Percentiles rank a stretch among this genome's conserved stretches.
Evolutionary conservation across 768 basidiomycete species (phyloP).

Genomic region (Podaxis pistillaris): DNA sequence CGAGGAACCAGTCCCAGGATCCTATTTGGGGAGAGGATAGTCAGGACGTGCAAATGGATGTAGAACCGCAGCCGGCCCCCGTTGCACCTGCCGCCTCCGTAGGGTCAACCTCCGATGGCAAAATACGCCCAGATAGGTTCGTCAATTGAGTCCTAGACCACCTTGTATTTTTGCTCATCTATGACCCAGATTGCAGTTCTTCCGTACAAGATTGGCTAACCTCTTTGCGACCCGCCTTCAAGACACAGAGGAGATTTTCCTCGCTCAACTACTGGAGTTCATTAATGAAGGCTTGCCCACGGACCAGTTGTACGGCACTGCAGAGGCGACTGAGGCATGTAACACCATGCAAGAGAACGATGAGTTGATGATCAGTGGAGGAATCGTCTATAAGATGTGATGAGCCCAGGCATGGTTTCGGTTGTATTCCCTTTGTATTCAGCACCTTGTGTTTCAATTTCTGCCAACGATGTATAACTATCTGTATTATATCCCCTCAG

Average conservation of each 20-base stretch:
- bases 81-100: slow-evolving; percentile 28
- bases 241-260: slow-evolving; percentile 74
- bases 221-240: slow-evolving; percentile 66
- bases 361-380: slow-evolving; percentile 87
- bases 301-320: slow-evolving; percentile 71
- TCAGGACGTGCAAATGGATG: slow-evolving; percentile 64
- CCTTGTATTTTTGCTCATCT: slow-evolving; percentile 12
- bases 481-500: background rate
- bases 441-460: background rate
- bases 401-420: background rate
- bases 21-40: slow-evolving; percentile 68
- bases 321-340: slow-evolving; percentile 75
- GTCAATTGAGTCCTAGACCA: slow-evolving; percentile 21
- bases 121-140: slow-evolving; percentile 58
- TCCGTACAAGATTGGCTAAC: slow-evolving; percentile 74
- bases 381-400: slow-evolving; percentile 82
- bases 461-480: background rate
- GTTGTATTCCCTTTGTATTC: background rate
- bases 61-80: slow-evolving; percentile 34
- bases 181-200: slow-evolving; percentile 63
- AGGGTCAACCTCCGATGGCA: slow-evolving; percentile 33
- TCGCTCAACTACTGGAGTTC: slow-evolving; percentile 64
- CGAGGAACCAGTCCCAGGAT: slow-evolving; percentile 41
- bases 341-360: slow-evolving; percentile 74
- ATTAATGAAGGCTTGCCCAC: slow-evolving; percentile 77